A percentile compares a stretch with the other conserved stretches of the same genome.
Conservation (phyloP, 208 protist species). For the Sergeia podlipaevii region DNA sequence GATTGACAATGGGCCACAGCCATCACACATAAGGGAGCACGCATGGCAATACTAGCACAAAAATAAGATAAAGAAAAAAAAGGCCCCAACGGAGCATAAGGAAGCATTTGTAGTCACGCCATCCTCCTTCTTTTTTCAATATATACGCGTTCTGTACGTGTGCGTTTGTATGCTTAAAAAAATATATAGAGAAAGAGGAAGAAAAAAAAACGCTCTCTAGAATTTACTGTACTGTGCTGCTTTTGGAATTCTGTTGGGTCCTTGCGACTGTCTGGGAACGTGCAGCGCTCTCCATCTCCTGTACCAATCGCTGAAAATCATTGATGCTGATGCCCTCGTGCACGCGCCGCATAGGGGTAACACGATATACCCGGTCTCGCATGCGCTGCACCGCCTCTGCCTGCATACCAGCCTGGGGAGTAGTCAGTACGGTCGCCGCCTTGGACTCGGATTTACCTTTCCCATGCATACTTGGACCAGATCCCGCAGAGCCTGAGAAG, state of each 20-base stretch:
- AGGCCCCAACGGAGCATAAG: background rate
- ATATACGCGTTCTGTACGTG: too few species aligned
- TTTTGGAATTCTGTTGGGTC: background rate
- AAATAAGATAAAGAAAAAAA: slow-evolving; percentile 5
- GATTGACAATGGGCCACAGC: background rate
- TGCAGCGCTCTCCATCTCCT: slow-evolving; percentile 33
- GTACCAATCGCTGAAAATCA: slow-evolving; percentile 31
- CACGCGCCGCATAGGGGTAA: slow-evolving; percentile 51
- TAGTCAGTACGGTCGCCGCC: slow-evolving; percentile 19
- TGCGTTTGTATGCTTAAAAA: too few species aligned
- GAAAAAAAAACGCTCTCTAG: slow-evolving; percentile 5
- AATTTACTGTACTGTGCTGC: background rate
- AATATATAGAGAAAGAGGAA: slow-evolving; percentile 5
- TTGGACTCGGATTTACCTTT: background rate
- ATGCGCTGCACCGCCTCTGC: slow-evolving; percentile 36
- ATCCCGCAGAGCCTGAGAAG: too few species aligned
- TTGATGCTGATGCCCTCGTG: slow-evolving; percentile 43
- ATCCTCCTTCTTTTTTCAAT: background rate
- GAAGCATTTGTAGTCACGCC: background rate
- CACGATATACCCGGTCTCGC: slow-evolving; percentile 27
- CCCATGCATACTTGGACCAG: too few species aligned
- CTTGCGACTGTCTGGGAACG: slow-evolving; percentile 18
- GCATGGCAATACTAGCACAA: background rate
- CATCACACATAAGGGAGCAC: background rate
- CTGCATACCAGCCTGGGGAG: slow-evolving; percentile 28